These are phyloP conservation scores for Trametes polyzona DNA, from an alignment of 1,284 basidiomycete species.

Conservation along the genomic window DNA sequence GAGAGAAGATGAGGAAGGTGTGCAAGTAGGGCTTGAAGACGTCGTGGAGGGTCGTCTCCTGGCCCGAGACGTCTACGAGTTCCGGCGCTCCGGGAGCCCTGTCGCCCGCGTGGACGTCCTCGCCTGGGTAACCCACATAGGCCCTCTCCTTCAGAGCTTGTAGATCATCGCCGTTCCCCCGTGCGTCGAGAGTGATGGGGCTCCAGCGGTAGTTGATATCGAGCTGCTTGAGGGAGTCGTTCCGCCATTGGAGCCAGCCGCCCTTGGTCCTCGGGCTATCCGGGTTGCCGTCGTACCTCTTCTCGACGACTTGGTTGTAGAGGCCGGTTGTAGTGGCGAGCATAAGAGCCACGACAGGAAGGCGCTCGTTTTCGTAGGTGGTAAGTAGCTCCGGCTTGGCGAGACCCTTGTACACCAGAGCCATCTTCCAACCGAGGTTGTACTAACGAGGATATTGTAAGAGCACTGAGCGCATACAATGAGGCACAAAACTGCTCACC, in stretches of 20 bases:
- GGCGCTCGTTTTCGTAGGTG: conserved; percentile 33
- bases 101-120: conserved; percentile 45
- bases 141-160: conserved; percentile 11
- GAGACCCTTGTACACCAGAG: conserved; percentile 33
- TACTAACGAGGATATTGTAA: conserved; percentile 18
- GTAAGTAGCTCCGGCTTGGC: conserved; percentile 29
- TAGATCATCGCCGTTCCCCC: conserved; percentile 7
- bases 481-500: conserved; percentile 7
- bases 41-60: conserved; percentile 30
- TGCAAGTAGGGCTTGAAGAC: conserved; percentile 30
- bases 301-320: conserved; percentile 1
- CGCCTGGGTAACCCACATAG: conserved; percentile 15
- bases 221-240: conserved; percentile 39
- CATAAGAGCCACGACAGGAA: conserved; percentile 34
- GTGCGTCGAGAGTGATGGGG: conserved; percentile 46
- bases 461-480: neutral
- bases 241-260: conserved; percentile 4
- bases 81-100: conserved; percentile 48
- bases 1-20: conserved; percentile 33
- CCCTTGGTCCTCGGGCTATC: neutral
- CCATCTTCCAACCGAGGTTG: conserved; percentile 40
- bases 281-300: neutral
- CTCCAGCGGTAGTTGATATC: conserved; percentile 55
- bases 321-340: conserved; percentile 23
- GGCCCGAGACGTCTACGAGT: conserved; percentile 27